Conservation (phyloP, 2,329 filamentous ascomycete genomes). For the Dichotomopilus funicola region DNA sequence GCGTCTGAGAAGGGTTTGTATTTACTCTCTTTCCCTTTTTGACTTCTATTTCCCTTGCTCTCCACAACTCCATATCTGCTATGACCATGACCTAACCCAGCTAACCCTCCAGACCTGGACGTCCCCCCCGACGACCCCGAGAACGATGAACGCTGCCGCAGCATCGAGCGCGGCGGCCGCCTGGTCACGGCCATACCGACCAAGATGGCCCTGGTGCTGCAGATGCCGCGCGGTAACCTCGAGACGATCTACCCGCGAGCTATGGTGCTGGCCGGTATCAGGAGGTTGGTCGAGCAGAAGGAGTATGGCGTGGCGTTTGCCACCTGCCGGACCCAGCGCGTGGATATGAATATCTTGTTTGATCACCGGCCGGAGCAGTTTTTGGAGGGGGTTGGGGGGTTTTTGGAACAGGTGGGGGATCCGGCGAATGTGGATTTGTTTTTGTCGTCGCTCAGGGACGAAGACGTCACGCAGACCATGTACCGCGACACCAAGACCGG, state of each 20-base stretch:
- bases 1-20: conserved; percentile 54
- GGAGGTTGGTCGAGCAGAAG: conserved; percentile 69
- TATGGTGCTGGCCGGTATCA: conserved; percentile 84
- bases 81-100: neutral
- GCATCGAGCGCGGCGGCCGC: conserved; percentile 80
- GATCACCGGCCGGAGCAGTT: conserved; percentile 89
- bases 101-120: conserved; percentile 58
- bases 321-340: conserved; percentile 83
- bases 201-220: conserved; percentile 75
- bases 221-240: conserved; percentile 93
- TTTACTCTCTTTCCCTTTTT: neutral
- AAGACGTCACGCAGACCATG: conserved; percentile 89
- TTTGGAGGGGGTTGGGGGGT: conserved; percentile 64
- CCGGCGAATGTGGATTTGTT: conserved; percentile 84
- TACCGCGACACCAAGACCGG: conserved; percentile 74
- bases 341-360: conserved; percentile 96
- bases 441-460: conserved; percentile 77
- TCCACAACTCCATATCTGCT: too few relatives aligned
- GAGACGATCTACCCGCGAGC: conserved; percentile 93
- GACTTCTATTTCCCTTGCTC: too few relatives aligned
- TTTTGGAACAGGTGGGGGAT: conserved; percentile 79
- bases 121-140: conserved; percentile 84
- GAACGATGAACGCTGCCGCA: conserved; percentile 84
- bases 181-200: conserved; percentile 87
- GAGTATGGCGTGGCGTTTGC: conserved; percentile 80